Conservation (phyloP, 2,329 filamentous ascomycete genomes). For the Cladobotryum mycophilum region DNA sequence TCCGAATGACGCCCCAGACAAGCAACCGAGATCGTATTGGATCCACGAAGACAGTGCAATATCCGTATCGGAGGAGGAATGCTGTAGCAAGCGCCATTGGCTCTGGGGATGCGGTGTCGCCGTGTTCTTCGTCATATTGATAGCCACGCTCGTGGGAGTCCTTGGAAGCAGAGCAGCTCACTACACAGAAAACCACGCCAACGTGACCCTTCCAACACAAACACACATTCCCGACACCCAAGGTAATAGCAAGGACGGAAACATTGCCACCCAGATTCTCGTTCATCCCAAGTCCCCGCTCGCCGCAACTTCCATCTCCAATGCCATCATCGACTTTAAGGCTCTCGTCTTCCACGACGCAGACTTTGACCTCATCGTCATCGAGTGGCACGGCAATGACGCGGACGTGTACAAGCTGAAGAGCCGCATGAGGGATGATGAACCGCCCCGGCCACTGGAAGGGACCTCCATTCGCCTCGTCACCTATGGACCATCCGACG, state of each 20-base stretch:
- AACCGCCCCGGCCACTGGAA: background rate
- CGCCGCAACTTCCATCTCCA: background rate
- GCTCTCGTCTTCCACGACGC: slow-evolving; percentile 2
- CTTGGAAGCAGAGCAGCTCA: background rate
- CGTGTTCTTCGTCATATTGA: background rate
- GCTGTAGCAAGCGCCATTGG: background rate
- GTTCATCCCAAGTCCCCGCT: background rate
- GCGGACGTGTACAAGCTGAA: background rate
- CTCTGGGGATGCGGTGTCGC: background rate
- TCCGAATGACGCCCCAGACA: background rate
- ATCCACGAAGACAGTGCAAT: background rate
- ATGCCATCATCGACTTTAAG: background rate
- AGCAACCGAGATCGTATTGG: background rate
- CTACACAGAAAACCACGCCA: background rate
- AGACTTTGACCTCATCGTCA: background rate
- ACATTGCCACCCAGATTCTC: too few relatives aligned
- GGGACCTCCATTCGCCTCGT: background rate
- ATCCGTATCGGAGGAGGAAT: background rate
- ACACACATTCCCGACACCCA: background rate
- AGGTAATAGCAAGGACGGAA: background rate
- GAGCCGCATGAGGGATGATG: background rate
- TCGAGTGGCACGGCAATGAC: background rate
- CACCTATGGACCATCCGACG: background rate
- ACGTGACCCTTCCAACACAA: background rate
- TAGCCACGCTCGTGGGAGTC: background rate